Percentiles rank a stretch among this genome's conserved stretches.
phyloP scores from a whole-genome alignment of 495 filamentous ascomycete genomes.

The Peziza echinospora region DNA sequence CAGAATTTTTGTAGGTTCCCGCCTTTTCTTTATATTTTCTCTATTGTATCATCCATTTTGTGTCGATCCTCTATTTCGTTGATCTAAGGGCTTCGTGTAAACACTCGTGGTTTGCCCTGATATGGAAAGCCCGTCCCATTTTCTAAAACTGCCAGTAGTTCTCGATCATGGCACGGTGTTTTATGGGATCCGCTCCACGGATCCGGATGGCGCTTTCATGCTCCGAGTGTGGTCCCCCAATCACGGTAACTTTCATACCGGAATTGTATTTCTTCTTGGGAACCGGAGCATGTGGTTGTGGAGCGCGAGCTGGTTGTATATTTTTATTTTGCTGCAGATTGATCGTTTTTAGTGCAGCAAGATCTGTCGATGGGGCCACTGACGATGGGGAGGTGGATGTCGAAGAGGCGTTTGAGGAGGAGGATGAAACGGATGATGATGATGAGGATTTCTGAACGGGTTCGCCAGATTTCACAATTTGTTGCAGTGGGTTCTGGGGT shows the following conservation, averaged over 20 bases:
- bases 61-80: no score
- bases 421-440: not conserved
- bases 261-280: not conserved
- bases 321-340: not conserved
- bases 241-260: not conserved
- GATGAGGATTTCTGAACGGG: not conserved
- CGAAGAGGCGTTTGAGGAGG: not conserved
- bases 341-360: no score
- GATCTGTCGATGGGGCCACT: no score
- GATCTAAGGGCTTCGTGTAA: no score
- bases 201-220: not conserved
- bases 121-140: no score
- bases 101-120: no score
- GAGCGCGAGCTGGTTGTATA: not conserved
- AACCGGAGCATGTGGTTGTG: not conserved
- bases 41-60: no score
- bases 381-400: not conserved
- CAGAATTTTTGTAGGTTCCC: no score
- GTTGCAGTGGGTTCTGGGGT: not conserved
- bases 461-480: not conserved
- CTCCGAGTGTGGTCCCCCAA: not conserved
- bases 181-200: not conserved
- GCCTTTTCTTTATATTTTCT: no score
- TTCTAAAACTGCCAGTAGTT: not conserved
- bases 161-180: not conserved